A percentile compares a stretch with the other conserved stretches of the same genome.
Conservation (phyloP, 495 filamentous ascomycete species). For the Alectoria sarmentosa region DNA sequence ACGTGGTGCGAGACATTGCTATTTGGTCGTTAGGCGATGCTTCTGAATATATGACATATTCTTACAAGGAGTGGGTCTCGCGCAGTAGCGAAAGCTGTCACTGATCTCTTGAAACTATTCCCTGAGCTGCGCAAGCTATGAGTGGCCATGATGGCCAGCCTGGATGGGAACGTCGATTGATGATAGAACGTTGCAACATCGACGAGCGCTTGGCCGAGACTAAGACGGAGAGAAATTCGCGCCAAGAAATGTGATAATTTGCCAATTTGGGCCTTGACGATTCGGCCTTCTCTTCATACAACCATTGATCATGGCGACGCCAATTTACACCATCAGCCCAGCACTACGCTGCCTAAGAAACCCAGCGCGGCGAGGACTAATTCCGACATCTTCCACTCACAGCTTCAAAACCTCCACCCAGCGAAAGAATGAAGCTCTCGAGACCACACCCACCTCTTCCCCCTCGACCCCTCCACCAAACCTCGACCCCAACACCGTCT, state of each 20-base stretch:
- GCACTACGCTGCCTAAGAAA: conserved; percentile 11
- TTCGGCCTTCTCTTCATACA: background rate
- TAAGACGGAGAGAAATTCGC: no score
- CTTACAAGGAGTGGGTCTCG: conserved; percentile 41
- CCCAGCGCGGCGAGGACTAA: background rate
- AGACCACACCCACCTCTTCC: conserved; percentile 8
- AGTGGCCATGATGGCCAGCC: background rate
- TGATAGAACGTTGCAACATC: no score
- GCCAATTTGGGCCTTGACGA: no score
- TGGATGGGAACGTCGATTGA: background rate
- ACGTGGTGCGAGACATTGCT: conserved; percentile 46
- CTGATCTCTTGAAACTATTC: conserved; percentile 2
- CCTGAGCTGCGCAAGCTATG: background rate
- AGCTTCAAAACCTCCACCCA: conserved; percentile 8
- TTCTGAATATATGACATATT: background rate
- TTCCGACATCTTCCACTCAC: background rate
- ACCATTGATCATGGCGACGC: conserved; percentile 1
- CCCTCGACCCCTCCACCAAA: conserved; percentile 7
- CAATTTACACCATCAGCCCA: conserved; percentile 11
- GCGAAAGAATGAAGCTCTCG: conserved; percentile 21
- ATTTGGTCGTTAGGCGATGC: conserved; percentile 19
- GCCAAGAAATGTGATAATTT: no score
- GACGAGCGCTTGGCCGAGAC: no score
- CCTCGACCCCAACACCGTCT: conserved; percentile 43
- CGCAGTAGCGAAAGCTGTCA: conserved; percentile 11